Base-by-base conservation (phyloP, 805 yeast species). In the Monosporozyma siamensis region DNA sequence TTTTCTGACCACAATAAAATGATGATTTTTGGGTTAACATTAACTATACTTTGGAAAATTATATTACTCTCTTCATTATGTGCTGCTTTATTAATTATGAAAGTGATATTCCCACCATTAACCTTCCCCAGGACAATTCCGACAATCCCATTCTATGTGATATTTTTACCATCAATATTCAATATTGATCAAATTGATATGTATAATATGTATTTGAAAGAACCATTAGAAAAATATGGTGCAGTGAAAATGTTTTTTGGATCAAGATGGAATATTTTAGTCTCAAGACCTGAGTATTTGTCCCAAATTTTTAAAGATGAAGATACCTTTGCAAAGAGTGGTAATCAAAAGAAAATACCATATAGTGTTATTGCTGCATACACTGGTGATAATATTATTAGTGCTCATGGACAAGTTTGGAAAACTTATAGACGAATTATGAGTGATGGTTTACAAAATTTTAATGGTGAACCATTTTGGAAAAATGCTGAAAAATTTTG, bases 201-300 rank as follows among this genome's bases (percentile, higher is more conserved):
- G 6, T 77, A 64, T 54, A 55, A 69, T 8, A 39, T 32, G 9
- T 76, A 69, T 49, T 55, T 75, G 30, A 61, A 67, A 34, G 64
- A 64, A 5, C 68, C 71, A 31, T 51, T 75, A 39, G 77, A 74
- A 46, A 67, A 64, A 39, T 60, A 69, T 52, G 82, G 82, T 0
- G 80, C 80, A 0, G 82, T 71, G 0, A 76, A 76, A 53, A 63
- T 76, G 4, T 77, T 69, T 52, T 77, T 76, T 61, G 82, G 77
- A 5, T 73, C 78, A 1, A 66, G 78, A 44, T 77, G 82, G 82
- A 77, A 77, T 48, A 68, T 76, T 17, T 54, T 77, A 24, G 74
- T 77, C 1, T 64, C 74, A 2, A 66, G 55, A 39, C 81, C 81
- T 2, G 68, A 69, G 25, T 66, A 57, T 41, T 56, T 77, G 46